Base-by-base conservation (phyloP, 768 basidiomycete genomes). In the Tulasnella sp. region DNA sequence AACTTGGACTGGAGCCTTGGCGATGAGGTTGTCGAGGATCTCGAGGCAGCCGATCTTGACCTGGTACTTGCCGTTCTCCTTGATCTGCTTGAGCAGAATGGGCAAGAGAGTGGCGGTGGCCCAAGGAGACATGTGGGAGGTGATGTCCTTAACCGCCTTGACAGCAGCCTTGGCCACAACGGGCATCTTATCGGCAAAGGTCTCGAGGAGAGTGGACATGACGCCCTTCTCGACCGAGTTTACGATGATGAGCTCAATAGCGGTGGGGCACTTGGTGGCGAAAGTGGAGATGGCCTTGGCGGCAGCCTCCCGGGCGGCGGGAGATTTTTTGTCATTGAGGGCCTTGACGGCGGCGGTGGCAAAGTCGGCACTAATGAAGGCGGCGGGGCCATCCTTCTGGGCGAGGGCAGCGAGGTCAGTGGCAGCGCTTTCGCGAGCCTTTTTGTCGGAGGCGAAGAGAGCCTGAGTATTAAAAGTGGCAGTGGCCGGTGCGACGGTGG, bases 31-130 rank as follows among this genome's bases (percentile, higher is more conserved):
- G 85, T 97, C 90, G 81, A 97, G 87, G 80, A 91, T 85, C 79
- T 88, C 84, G 78, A 98, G 87, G 38, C 91, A 88, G 67, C 96
- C 96, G 11, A 91, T 92, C 89, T 98, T 97, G 86, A 97, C 81
- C 84, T 97, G 96, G 95, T 96, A 97, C 84, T 97, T 97, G 82
- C 96, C 95, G 81, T 94, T 93, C 80, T 92, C 92, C 86, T 94
- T 93, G 87, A 98, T 92, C 85, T 97, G 90, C 83, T 92, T 89
- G 81, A 98, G 93, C 82, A 98, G 89, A 76, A 90, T 86, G 75
- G 94, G 94, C 81, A 98, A 92, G 81, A 96, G 83, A 80, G 93
- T 88, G 78, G 88, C 86, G 31, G 92, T 85, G 68, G 92, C 93
- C 96, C 95, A 98, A 19, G 93, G 91, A 87, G 91, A 96, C 90